Percentiles rank a stretch among this genome's conserved stretches.
Evolutionary conservation across 495 filamentous ascomycete genomes (phyloP).

Genomic region (Talaromyces proteolyticus): DNA sequence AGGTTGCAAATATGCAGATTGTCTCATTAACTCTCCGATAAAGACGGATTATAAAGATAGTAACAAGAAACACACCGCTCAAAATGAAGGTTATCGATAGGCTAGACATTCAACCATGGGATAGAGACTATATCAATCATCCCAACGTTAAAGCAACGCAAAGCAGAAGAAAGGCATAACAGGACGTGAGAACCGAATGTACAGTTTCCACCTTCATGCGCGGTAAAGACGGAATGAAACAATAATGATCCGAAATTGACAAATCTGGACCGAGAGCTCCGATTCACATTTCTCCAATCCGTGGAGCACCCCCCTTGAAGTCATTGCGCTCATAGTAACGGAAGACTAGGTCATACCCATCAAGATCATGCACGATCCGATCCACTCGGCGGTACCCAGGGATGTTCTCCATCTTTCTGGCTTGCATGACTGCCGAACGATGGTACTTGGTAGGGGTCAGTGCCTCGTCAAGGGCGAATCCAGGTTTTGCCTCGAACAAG

Average conservation of each 20-base stretch:
- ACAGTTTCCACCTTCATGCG: background rate
- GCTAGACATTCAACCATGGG: constrained; percentile 1
- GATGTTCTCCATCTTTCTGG: constrained; percentile 72
- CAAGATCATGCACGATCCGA: constrained; percentile 93
- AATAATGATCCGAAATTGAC: background rate
- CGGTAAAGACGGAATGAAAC: background rate
- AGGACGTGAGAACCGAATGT: background rate
- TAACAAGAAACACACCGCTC: constrained; percentile 7
- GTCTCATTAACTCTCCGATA: too few relatives aligned
- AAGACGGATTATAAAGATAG: constrained; percentile 1
- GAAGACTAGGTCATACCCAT: constrained; percentile 97
- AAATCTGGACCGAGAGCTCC: background rate
- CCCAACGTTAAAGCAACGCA: too few relatives aligned
- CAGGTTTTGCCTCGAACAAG: constrained; percentile 83
- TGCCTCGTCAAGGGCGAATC: constrained; percentile 28
- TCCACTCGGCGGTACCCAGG: constrained; percentile 87
- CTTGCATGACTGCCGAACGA: constrained; percentile 42
- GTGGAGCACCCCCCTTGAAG: constrained; percentile 74
- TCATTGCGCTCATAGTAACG: constrained; percentile 91
- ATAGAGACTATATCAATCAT: too few relatives aligned
- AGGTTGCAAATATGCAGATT: too few relatives aligned
- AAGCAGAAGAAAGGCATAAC: background rate
- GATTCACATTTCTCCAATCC: constrained; percentile 56
- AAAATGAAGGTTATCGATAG: background rate
- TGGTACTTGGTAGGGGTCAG: constrained; percentile 33